Evolutionary conservation across 2,329 filamentous ascomycete genomes (phyloP).

Genomic region (Venturia asperata): DNA sequence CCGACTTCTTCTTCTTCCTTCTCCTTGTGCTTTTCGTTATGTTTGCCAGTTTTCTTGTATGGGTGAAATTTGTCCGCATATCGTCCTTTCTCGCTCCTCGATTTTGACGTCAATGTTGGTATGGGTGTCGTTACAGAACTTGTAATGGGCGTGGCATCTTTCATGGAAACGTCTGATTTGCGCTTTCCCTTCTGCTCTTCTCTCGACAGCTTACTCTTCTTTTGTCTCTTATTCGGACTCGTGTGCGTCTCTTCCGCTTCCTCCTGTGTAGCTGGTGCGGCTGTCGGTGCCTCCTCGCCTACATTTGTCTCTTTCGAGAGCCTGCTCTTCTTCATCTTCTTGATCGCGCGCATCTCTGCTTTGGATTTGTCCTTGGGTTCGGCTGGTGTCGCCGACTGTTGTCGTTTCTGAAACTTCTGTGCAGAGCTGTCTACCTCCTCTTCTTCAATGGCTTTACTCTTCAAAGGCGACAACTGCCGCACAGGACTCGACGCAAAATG

Average conservation of each 20-base stretch:
- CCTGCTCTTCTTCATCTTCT: neutral
- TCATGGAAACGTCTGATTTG: slow-evolving; percentile 6
- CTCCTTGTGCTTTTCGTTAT: neutral
- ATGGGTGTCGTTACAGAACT: neutral
- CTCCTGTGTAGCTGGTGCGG: neutral
- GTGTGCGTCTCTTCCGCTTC: neutral
- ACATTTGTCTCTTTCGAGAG: neutral
- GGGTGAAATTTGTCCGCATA: neutral
- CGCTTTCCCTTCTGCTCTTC: neutral
- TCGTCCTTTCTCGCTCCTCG: neutral
- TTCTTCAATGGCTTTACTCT: neutral
- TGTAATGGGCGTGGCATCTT: neutral
- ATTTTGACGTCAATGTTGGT: neutral
- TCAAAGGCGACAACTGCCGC: neutral
- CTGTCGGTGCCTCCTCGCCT: neutral
- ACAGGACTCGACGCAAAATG: slow-evolving; percentile 3
- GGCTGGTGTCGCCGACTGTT: neutral
- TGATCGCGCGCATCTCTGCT: neutral
- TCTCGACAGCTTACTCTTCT: neutral
- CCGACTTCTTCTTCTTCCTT: neutral
- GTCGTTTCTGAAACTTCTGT: neutral
- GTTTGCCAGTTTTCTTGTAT: neutral
- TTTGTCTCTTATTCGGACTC: neutral
- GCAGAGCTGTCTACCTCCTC: neutral
- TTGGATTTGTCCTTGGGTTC: neutral